These are phyloP conservation scores for Nakazawaea pomicola DNA, from an alignment of 805 yeast species.

Conservation along the genomic window DNA sequence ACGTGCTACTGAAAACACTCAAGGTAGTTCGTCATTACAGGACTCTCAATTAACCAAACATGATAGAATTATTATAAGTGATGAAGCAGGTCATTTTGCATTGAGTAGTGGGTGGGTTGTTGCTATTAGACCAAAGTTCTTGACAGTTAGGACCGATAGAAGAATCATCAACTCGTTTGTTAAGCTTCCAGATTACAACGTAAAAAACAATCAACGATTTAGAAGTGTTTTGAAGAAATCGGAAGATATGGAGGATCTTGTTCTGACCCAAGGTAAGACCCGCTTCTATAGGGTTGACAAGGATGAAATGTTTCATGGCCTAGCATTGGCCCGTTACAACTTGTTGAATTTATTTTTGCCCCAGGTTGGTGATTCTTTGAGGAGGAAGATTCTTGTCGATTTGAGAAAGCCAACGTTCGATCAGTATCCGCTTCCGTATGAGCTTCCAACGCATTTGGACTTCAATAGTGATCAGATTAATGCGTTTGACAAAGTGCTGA, in stretches of 20 bases:
- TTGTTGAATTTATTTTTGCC: constrained; percentile 60
- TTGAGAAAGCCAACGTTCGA: constrained; percentile 40
- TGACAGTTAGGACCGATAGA: constrained; percentile 50
- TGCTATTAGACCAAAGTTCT: constrained; percentile 32
- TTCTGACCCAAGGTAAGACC: constrained; percentile 10
- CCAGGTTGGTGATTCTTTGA: constrained; percentile 35
- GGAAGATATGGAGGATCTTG: constrained; percentile 14
- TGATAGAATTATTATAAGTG: constrained; percentile 73
- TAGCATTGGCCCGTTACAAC: constrained; percentile 74
- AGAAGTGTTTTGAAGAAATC: constrained; percentile 36
- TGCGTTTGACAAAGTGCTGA: constrained; percentile 64
- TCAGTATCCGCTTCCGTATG: constrained; percentile 19
- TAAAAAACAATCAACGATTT: constrained; percentile 41
- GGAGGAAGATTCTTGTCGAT: constrained; percentile 51
- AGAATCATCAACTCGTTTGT: constrained; percentile 38
- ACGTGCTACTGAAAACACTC: constrained; percentile 22
- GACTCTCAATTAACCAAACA: constrained; percentile 45
- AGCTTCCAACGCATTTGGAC: constrained; percentile 15
- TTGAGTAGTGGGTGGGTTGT: constrained; percentile 59
- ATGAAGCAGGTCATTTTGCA: constrained; percentile 73
- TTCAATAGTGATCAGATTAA: constrained; percentile 68
- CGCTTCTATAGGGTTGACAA: constrained; percentile 64
- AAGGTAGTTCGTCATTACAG: constrained; percentile 19
- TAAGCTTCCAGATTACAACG: constrained; percentile 37
- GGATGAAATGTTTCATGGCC: constrained; percentile 70